These are phyloP conservation scores for Bauhinia variegata DNA, from an alignment of 306 rosid species.

Conservation along the genomic window DNA sequence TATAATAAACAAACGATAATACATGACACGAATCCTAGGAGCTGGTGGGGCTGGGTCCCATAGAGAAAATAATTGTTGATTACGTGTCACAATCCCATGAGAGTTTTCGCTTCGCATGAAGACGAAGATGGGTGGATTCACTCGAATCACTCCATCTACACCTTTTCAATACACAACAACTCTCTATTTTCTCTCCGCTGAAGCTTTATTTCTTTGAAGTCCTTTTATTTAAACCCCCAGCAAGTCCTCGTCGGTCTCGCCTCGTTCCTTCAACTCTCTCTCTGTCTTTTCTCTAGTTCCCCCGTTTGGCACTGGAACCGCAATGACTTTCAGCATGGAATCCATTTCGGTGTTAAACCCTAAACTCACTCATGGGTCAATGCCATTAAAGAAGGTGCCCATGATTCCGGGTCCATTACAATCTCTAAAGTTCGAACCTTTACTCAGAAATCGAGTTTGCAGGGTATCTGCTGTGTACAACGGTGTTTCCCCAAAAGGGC, in stretches of 20 bases:
- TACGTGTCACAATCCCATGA: no score
- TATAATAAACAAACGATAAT: no score
- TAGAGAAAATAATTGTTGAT: no score
- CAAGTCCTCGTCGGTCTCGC: slow-evolving; percentile 40
- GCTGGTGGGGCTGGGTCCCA: no score
- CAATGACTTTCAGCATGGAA: slow-evolving; percentile 59
- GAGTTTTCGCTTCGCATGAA: no score
- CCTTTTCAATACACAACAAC: neutral
- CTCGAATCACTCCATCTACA: no score
- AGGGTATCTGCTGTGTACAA: slow-evolving; percentile 32
- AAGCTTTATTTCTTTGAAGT: neutral
- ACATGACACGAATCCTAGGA: no score
- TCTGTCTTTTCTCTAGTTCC: neutral
- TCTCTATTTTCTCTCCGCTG: neutral
- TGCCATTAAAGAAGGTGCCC: slow-evolving; percentile 35
- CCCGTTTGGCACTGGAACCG: neutral
- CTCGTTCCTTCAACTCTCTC: slow-evolving; percentile 8
- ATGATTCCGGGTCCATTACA: neutral
- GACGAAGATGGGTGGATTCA: no score
- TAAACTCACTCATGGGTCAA: slow-evolving; percentile 42
- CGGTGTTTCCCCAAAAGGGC: slow-evolving; percentile 30
- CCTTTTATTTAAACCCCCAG: neutral
- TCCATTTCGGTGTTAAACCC: slow-evolving; percentile 66
- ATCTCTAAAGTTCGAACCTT: slow-evolving; percentile 50
- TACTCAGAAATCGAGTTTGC: slow-evolving; percentile 41